Percentiles rank a stretch among this genome's conserved stretches.
Conservation (phyloP, 2,329 filamentous ascomycete genomes). For the Calonectria leucothoes region DNA sequence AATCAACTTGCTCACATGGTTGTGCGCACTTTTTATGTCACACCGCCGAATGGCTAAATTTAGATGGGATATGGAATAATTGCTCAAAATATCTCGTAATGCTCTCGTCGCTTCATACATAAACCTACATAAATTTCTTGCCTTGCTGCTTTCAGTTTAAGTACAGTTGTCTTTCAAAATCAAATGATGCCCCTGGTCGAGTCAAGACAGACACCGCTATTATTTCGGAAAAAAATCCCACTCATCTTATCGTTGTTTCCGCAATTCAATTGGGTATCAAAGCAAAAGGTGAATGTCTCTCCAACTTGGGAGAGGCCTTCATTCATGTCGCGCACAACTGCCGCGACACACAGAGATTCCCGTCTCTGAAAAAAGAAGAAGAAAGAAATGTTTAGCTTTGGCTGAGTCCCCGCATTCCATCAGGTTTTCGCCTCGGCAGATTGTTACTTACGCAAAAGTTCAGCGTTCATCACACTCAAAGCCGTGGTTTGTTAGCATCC, state of each 20-base stretch:
- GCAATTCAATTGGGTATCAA: not conserved
- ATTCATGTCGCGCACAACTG: not conserved
- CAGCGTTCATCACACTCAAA: not conserved
- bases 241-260: conserved; percentile 1
- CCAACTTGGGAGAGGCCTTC: not conserved
- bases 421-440: not conserved
- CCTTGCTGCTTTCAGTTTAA: not conserved
- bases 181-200: not conserved
- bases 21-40: not conserved
- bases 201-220: not conserved
- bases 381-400: not conserved
- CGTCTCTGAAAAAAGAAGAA: not conserved
- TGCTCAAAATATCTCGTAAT: conserved; percentile 9
- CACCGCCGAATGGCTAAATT: not conserved
- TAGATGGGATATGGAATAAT: conserved; percentile 1
- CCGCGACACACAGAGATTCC: not conserved
- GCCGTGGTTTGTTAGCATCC: not conserved
- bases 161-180: not conserved
- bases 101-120: not conserved
- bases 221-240: not conserved
- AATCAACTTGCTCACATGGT: too few relatives aligned
- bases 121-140: conserved; percentile 3
- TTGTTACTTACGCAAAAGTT: not conserved
- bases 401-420: not conserved
- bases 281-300: not conserved